Conservation (phyloP, 441 rosid species). For the Aquilaria agallochum region DNA sequence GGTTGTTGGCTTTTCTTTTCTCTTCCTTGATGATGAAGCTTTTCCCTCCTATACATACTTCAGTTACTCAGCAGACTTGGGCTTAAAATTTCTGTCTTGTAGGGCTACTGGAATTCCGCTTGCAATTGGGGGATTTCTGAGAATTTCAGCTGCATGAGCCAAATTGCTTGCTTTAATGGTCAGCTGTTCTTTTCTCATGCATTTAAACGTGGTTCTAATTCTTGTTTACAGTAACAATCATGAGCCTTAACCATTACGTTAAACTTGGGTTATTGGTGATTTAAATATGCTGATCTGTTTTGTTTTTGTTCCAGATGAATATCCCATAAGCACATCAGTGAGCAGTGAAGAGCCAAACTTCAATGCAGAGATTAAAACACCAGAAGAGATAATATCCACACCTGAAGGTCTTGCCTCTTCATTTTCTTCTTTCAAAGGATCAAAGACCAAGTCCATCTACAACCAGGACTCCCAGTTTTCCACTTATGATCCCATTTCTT, state of each 20-base stretch:
- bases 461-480: conserved; percentile 15
- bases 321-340: conserved; percentile 26
- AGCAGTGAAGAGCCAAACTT: conserved; percentile 45
- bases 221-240: not conserved
- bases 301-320: conserved; percentile 30
- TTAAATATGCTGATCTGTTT: not conserved
- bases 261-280: not conserved
- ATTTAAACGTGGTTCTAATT: conserved; percentile 1
- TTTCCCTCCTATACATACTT: not conserved
- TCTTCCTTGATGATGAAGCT: not conserved
- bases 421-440: conserved; percentile 40
- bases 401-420: conserved; percentile 40
- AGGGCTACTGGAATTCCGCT: conserved; percentile 39
- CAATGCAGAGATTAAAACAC: conserved; percentile 33
- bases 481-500: conserved; percentile 6
- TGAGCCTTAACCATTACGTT: too few species aligned
- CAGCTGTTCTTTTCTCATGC: conserved; percentile 26
- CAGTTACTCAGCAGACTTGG: not conserved
- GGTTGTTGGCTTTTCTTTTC: conserved; percentile 13
- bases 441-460: conserved; percentile 24
- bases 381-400: conserved; percentile 29
- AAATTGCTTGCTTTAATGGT: conserved; percentile 22
- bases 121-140: conserved; percentile 50
- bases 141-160: conserved; percentile 47
- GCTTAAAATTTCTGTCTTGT: conserved; percentile 5